phyloP scores from a whole-genome alignment of 139 green algal genomes.

The Diplosphaera chodatii region DNA sequence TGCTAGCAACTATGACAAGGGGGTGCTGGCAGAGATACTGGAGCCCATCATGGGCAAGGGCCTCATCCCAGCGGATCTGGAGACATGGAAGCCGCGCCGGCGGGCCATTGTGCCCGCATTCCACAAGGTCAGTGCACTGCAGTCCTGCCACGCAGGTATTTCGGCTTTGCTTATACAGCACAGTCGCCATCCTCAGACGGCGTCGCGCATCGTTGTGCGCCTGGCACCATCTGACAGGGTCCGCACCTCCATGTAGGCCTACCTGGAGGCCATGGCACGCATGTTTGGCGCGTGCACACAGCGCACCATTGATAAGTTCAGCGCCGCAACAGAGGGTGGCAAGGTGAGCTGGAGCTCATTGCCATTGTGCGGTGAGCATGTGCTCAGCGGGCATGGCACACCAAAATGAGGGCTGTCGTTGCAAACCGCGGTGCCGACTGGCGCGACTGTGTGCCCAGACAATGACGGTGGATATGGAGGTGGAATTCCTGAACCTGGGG shows the following conservation, averaged over 20 bases:
- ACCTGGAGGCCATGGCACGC: constrained; percentile 78
- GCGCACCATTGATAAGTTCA: constrained; percentile 60
- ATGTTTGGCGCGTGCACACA: constrained; percentile 82
- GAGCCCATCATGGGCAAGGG: constrained; percentile 99
- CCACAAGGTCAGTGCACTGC: no score
- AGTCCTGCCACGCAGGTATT: no score
- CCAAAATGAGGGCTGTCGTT: no score
- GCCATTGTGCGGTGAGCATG: no score
- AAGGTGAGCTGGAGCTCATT: background rate
- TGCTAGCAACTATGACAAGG: constrained; percentile 92
- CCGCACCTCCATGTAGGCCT: no score
- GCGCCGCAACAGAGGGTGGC: constrained; percentile 7
- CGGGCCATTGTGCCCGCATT: constrained; percentile 91
- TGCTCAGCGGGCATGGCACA: no score
- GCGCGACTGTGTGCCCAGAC: constrained; percentile 5
- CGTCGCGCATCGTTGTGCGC: no score
- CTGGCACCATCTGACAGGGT: no score
- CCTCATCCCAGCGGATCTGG: constrained; percentile 88
- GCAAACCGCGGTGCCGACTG: no score
- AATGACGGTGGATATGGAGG: constrained; percentile 87
- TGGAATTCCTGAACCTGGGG: constrained; percentile 86
- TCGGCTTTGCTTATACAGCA: no score
- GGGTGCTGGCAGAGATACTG: constrained; percentile 96
- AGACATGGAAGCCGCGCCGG: constrained; percentile 83
- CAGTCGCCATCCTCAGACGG: no score